Evolutionary conservation across 305 asterid species (phyloP), one percentile per base, ranked within the genome.

Genomic region (Solanum hybrid): DNA sequence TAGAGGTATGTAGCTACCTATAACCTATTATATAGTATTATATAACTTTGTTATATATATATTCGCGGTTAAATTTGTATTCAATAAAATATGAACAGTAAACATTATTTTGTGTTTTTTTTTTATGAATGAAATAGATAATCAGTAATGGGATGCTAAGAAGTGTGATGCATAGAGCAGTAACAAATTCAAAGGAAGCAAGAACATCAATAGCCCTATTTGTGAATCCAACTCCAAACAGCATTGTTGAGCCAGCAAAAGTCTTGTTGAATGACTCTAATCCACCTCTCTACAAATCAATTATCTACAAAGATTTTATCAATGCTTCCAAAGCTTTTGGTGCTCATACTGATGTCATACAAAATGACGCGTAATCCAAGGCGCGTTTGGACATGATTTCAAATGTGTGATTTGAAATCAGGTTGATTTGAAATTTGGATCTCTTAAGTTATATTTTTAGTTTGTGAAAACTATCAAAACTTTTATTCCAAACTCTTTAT

Each of bases 111-210:
- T 38, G 7, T 20, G 9, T 37, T 3, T 38, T 41, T 38, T 4
- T 7, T 34, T 5, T 31, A 45, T 41, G 8, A 36, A 79, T 36
- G 24, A 3, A 61, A 78, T 29, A 95, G 97, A 89, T 95, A 38
- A 92, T 96, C 29, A 94, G 96, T 26, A 96, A 96, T 33, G 98
- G 97, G 79, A 95, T 88, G 92, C 81, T 96, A 7, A 92, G 87
- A 88, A 94, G 97, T 81, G 65, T 89, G n/a, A 93, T 91, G 82
- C 98, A 96, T 51, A 92, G 98, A 72, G 97, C 93, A 13, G 96
- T 94, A 91, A 91, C 98, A 26, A 94, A 95, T 90, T 15, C 88
- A 34, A 81, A 90, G 4, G 91, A 88, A 90, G 91, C 90, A 20
- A 92, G 98, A 86, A 92, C 90, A 15, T 87, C 93, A 13, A 93